Base-by-base conservation (phyloP, 208 protist genomes). In the Acanthamoeba sp. region DNA sequence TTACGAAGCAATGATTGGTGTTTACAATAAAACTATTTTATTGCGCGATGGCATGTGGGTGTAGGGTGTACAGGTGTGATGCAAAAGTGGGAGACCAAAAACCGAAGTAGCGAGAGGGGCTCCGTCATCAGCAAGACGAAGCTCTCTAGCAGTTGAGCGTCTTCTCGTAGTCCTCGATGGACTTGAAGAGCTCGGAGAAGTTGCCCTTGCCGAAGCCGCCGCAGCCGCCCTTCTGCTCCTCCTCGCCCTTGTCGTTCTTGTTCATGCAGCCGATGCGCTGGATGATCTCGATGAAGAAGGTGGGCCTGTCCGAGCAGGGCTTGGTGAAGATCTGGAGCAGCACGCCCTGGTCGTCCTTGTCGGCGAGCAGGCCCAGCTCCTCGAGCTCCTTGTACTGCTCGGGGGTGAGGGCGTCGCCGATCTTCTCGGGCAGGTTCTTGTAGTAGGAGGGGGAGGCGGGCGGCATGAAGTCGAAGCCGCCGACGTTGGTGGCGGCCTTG, bases 261-360 rank as follows among this genome's bases (percentile, higher is more conserved):
- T 10, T 16, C 12, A 38, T 66, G 52, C 82, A 90, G 50, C 82
- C 82, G 22, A 90, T 69, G 82, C 82, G 82, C 82, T 90, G 82
- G 52, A 90, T 90, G 82, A 90, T 90, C 52, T 90, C 82, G 82
- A 90, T 66, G 82, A 90, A 90, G 82, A 90, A 69, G 52, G 82
- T 90, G 52, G 82, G 82, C 24, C 82, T 38, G 82, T 90, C 82
- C 16, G 52, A 59, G 55, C 45, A 66, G 55, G 82, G 82, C 82
- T 90, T 90, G n/a, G 82, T 90, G 82, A 90, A 90, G 36, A 90
- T 90, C 82, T 90, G 82, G 24, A 90, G 82, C 34, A 90, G 82
- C 24, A 66, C 55, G n/a, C 82, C 82, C 82, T 90, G 82, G 34
- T 90, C 82, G 29, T 90, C 82, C 82, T 90, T 90, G 52, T 90